Conservation (phyloP, 495 filamentous ascomycete species). For the Melanomma pulvis-pyrius region DNA sequence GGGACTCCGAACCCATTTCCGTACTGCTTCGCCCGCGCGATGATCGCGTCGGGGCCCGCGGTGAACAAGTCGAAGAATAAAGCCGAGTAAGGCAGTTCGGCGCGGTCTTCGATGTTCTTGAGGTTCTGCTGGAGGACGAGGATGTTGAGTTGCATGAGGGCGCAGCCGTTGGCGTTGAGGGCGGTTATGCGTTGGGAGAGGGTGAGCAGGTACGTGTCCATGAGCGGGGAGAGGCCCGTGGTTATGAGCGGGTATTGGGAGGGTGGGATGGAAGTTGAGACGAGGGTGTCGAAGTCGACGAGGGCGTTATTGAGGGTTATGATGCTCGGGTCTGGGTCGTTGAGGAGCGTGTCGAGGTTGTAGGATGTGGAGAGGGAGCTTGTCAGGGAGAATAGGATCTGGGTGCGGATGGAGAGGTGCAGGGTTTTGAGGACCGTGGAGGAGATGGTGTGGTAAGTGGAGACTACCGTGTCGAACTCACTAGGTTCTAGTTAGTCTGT, state of each 20-base stretch:
- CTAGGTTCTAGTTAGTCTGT: slow-evolving; percentile 42
- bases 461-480: slow-evolving; percentile 83
- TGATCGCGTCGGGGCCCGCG: slow-evolving; percentile 68
- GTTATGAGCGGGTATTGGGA: slow-evolving; percentile 54
- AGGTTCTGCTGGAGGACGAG: slow-evolving; percentile 93
- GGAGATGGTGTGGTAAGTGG: slow-evolving; percentile 76
- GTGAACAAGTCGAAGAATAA: slow-evolving; percentile 81
- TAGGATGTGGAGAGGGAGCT: slow-evolving; percentile 51
- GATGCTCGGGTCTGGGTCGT: slow-evolving; percentile 77
- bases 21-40: slow-evolving; percentile 42
- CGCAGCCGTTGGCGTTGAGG: slow-evolving; percentile 76
- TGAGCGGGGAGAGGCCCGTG: slow-evolving; percentile 69
- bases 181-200: slow-evolving; percentile 64
- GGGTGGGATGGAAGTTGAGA: slow-evolving; percentile 67
- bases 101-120: slow-evolving; percentile 73
- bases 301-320: slow-evolving; percentile 78
- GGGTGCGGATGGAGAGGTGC: slow-evolving; percentile 83
- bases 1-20: slow-evolving; percentile 41
- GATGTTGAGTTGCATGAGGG: slow-evolving; percentile 85
- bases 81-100: slow-evolving; percentile 66
- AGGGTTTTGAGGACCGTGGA: slow-evolving; percentile 76
- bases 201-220: slow-evolving; percentile 70
- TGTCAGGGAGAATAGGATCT: slow-evolving; percentile 63
- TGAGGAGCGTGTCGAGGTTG: slow-evolving; percentile 70
- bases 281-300: slow-evolving; percentile 78